phyloP scores from a whole-genome alignment of 2,329 filamentous ascomycete genomes.

The Sporothrix phasma region DNA sequence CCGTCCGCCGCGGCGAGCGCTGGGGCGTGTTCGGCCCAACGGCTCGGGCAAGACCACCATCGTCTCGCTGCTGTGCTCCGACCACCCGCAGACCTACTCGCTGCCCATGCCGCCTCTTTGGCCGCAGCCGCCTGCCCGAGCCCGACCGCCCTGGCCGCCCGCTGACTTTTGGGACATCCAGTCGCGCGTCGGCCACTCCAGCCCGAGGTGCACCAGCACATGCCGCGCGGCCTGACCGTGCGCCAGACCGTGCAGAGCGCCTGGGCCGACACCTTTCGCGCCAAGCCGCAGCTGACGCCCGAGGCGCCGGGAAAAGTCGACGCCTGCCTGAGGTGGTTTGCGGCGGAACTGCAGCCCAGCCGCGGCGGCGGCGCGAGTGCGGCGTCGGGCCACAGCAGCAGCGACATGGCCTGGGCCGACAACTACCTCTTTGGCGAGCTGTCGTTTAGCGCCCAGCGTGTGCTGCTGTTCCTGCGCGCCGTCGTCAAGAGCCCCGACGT shows the following conservation, averaged over 20 bases:
- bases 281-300: constrained; percentile 53
- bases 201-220: constrained; percentile 87
- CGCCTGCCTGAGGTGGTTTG: constrained; percentile 66
- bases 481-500: constrained; percentile 73
- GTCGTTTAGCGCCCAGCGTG: constrained; percentile 72
- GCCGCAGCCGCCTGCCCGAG: constrained; percentile 66
- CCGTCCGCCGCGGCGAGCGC: constrained; percentile 68
- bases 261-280: constrained; percentile 80
- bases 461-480: constrained; percentile 74
- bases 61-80: constrained; percentile 83
- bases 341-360: constrained; percentile 53
- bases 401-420: constrained; percentile 52
- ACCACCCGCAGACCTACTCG: constrained; percentile 90
- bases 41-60: constrained; percentile 94
- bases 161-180: constrained; percentile 93
- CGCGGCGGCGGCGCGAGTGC: not conserved
- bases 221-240: constrained; percentile 67
- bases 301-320: constrained; percentile 52
- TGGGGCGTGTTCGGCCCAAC: constrained; percentile 94
- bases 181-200: constrained; percentile 79
- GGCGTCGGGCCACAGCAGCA: not conserved
- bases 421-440: constrained; percentile 60
- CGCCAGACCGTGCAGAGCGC: constrained; percentile 71
- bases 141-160: constrained; percentile 43
- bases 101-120: constrained; percentile 81